Conservation (phyloP, 2,329 filamentous ascomycete species). For the Cadophora luteo-olivacea region DNA sequence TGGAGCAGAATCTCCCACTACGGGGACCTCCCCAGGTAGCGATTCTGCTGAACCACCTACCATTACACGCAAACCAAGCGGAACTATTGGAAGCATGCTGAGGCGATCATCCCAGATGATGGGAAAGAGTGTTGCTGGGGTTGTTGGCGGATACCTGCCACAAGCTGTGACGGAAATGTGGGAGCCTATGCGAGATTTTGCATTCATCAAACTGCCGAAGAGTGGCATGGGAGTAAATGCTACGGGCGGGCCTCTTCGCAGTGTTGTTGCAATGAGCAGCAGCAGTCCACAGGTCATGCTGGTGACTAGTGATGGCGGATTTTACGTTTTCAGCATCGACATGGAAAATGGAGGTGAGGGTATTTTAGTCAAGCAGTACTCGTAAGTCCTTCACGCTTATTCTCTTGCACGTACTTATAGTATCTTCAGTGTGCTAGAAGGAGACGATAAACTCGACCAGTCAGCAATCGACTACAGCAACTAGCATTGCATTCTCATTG, state of each 20-base stretch:
- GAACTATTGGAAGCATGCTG: slow-evolving; percentile 87
- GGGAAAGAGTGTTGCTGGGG: slow-evolving; percentile 84
- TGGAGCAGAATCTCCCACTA: slow-evolving; percentile 56
- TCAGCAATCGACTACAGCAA: slow-evolving; percentile 41
- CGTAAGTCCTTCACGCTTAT: slow-evolving; percentile 63
- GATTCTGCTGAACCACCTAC: slow-evolving; percentile 40
- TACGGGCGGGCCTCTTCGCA: slow-evolving; percentile 68
- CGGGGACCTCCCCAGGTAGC: slow-evolving; percentile 41
- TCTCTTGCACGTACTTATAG: background rate
- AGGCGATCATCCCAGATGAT: slow-evolving; percentile 95
- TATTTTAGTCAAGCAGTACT: slow-evolving; percentile 88
- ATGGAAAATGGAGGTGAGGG: slow-evolving; percentile 95
- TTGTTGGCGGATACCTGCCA: slow-evolving; percentile 89
- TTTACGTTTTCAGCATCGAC: slow-evolving; percentile 95
- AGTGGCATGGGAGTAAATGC: slow-evolving; percentile 46
- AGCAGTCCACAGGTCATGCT: slow-evolving; percentile 97
- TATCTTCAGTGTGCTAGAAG: slow-evolving; percentile 41
- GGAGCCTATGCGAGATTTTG: slow-evolving; percentile 94
- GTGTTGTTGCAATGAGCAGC: slow-evolving; percentile 97
- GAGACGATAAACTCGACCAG: slow-evolving; percentile 44
- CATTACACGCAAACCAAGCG: slow-evolving; percentile 61
- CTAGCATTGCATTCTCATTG: slow-evolving; percentile 14
- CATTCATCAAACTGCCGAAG: slow-evolving; percentile 92
- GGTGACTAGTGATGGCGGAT: slow-evolving; percentile 92
- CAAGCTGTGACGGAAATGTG: slow-evolving; percentile 96